Conservation (phyloP, 768 basidiomycete species). For the Calocybe gangraenosa region DNA sequence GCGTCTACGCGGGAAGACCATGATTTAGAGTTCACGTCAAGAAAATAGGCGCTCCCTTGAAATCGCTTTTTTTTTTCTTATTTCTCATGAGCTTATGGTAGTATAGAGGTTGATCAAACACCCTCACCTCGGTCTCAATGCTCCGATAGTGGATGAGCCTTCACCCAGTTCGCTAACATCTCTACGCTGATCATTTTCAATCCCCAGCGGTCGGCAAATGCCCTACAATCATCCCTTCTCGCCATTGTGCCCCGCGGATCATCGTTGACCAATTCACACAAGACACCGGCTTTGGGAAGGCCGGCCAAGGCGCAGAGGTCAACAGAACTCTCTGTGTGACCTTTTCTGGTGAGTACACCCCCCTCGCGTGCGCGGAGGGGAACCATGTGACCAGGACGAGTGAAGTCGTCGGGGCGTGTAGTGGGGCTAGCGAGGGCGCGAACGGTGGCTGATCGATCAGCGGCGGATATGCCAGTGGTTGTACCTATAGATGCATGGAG, state of each 20-base stretch:
- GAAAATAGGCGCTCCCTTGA: too few species aligned
- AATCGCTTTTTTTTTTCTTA: too few species aligned
- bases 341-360: slow-evolving; percentile 81
- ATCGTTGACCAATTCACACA: slow-evolving; percentile 96
- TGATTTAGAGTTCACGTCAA: too few species aligned
- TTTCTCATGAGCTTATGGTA: not conserved
- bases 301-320: slow-evolving; percentile 82
- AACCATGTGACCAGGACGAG: slow-evolving; percentile 92
- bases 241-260: slow-evolving; percentile 89
- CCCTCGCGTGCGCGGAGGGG: slow-evolving; percentile 85
- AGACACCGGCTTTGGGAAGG: slow-evolving; percentile 68
- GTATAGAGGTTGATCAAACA: not conserved
- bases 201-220: slow-evolving; percentile 87
- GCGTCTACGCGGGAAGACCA: too few species aligned
- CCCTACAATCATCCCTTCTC: slow-evolving; percentile 87
- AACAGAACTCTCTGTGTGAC: slow-evolving; percentile 90
- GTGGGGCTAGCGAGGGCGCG: slow-evolving; percentile 70
- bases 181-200: slow-evolving; percentile 95
- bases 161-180: slow-evolving; percentile 57
- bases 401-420: slow-evolving; percentile 64
- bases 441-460: slow-evolving; percentile 87
- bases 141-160: slow-evolving; percentile 23
- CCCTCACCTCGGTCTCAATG: not conserved
- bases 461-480: slow-evolving; percentile 94
- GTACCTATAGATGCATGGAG: slow-evolving; percentile 50